Evolutionary conservation across 2,329 filamentous ascomycete species (phyloP), one percentile per base, ranked within the genome.

Genomic region (Cytospora piceae): DNA sequence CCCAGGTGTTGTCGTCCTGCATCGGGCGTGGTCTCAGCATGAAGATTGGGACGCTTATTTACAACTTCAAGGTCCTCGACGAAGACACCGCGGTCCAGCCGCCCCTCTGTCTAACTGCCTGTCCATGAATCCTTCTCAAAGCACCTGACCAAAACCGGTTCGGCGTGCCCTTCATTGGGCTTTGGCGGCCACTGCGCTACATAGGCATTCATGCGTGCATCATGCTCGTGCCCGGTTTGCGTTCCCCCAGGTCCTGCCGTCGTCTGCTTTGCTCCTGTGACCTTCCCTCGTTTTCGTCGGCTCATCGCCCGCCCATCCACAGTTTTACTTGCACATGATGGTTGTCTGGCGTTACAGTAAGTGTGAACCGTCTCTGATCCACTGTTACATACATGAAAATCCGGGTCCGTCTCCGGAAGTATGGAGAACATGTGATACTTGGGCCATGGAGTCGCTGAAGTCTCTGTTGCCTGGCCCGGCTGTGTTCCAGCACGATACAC

Each of bases 391-490:
- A n/a, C n/a, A n/a, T 67, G 60, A 69, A 71, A n/a, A 67, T 71
- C 22, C 68, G 69, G 63, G 64, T 63, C 20, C 61, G 71, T 17
- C 71, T 71, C 55, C 39, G n/a, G 2, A 64, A 65, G 27, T 65
- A 72, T 51, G 70, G 70, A 17, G 70, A 72, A 24, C 68, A 67
- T 32, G 68, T 70, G 14, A 56, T 66, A n/a, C 57, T 64, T 68
- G 74, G 73, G 3, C 75, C 75, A 3, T 29, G 27, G 1, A 72
- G 69, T 1, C 20, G 39, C 39, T n/a, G 75, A 77, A 49, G 42
- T 78, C 2, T 77, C 74, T 17, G 73, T 78, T 29, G 70, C 70
- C 20, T 51, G 69, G 73, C 29, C 72, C 72, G 1, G 68, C 71
- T 3, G 71, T 74, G 1, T 70, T 77, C 20, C 69, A 22, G 67